Conservation (phyloP, 768 basidiomycete genomes). For the Sporobolomyces phaffii region DNA sequence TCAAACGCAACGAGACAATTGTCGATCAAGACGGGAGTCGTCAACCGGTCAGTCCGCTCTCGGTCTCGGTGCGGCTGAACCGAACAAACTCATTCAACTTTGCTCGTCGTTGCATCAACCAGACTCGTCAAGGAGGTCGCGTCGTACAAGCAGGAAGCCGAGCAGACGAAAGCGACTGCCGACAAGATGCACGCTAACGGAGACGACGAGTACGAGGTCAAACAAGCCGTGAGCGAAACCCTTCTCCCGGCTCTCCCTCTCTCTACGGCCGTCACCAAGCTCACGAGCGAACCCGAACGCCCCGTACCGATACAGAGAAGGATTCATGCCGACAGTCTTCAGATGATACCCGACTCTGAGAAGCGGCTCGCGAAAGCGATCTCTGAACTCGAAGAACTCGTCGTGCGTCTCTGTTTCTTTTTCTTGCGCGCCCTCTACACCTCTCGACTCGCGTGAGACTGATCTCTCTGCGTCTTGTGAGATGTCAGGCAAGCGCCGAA, state of each 20-base stretch:
- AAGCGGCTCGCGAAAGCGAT: conserved; percentile 59
- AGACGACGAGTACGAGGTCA: conserved; percentile 46
- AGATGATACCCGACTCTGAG: conserved; percentile 68
- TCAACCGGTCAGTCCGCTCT: conserved; percentile 55
- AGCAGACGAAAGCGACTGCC: conserved; percentile 56
- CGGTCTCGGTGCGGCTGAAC: conserved; percentile 22
- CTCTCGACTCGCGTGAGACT: too few species aligned
- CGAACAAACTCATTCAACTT: conserved; percentile 7
- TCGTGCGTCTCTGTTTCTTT: conserved; percentile 54
- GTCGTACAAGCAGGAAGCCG: conserved; percentile 63
- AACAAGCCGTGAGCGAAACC: conserved; percentile 34
- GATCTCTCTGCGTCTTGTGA: too few species aligned
- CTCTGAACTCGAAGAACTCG: conserved; percentile 59
- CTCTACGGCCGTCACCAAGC: not conserved
- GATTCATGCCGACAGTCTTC: conserved; percentile 68
- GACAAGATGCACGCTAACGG: conserved; percentile 59
- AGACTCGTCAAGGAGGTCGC: conserved; percentile 65
- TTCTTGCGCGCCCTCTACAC: conserved; percentile 21
- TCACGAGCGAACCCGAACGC: not conserved
- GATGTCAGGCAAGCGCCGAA: conserved; percentile 17
- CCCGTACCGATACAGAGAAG: conserved; percentile 51
- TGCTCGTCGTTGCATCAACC: not conserved
- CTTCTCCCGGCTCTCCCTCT: too few species aligned
- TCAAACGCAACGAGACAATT: conserved; percentile 54
- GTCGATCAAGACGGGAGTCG: conserved; percentile 66